Base-by-base conservation (phyloP, 768 basidiomycete species). In the Phlebiopsis gigantea region DNA sequence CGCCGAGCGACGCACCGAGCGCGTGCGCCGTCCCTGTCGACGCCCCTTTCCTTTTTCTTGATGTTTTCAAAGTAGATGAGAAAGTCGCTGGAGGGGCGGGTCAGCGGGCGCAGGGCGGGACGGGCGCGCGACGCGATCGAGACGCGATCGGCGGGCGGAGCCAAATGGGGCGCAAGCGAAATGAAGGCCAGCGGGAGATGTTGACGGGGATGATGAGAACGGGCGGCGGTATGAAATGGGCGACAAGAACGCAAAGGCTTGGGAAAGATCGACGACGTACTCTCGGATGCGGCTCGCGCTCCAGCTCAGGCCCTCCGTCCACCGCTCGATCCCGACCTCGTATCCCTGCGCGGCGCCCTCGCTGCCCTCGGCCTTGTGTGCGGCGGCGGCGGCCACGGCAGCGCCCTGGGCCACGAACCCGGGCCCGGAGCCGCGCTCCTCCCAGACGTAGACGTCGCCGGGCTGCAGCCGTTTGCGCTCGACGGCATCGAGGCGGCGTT, bases 241-340 rank as follows among this genome's bases (percentile, higher is more conserved):
- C 2, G 22, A 25, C 12, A n/a, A 29, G 46, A 26, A 28, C 19
- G 28, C 8, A 48, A 30, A 5, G n/a, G 46, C n/a, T 26, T 26
- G 15, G 28, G 17, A 48, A 31, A n/a, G 26, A n/a, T n/a, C n/a
- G 50, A 26, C 21, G 29, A 65, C 65, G 88, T 88, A 59, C 69
- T 92, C 90, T 69, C 90, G 80, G 56, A 92, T 88, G 55, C 90
- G 82, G 48, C 88, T 90, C 41, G 90, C 84, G 42, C 86, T 87
- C 90, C 90, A 92, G 61, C 85, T 79, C 64, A 85, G 79, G 22
- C 90, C 90, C 68, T 92, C 90, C 4, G 90, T 92, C 71, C 90
- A 92, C 26, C 90, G 80, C 66, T 92, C 90, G 66, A 92, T 92
- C 28, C 88, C 87, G 29, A 89, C 77, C 14, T 59, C 52, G 46